phyloP scores from a whole-genome alignment of 352 stramenopile species.

The Peronospora farinosa region DNA sequence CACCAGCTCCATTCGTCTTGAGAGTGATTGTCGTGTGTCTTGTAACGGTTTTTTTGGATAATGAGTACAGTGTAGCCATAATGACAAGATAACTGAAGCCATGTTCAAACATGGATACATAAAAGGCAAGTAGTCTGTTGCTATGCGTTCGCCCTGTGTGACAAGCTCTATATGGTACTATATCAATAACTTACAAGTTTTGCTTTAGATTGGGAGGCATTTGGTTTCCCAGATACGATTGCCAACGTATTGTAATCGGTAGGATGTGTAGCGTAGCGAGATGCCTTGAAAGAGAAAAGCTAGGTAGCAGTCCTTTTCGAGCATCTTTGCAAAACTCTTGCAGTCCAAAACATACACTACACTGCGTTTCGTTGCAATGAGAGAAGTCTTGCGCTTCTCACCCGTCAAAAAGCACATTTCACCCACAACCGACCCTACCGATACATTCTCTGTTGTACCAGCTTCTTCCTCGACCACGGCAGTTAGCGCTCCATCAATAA shows the following conservation, averaged over 20 bases:
- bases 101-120: no score
- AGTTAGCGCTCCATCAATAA: constrained; percentile 56
- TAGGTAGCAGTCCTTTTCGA: constrained; percentile 48
- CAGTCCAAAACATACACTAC: constrained; percentile 65
- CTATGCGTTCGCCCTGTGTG: no score
- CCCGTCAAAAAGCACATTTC: constrained; percentile 75
- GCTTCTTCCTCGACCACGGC: constrained; percentile 76
- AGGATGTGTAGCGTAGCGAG: constrained; percentile 66
- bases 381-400: constrained; percentile 76
- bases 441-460: constrained; percentile 65
- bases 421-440: constrained; percentile 63
- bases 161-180: no score
- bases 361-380: constrained; percentile 48
- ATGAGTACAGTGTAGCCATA: constrained; percentile 4
- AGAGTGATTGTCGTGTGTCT: no score
- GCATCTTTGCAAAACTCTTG: constrained; percentile 57
- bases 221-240: constrained; percentile 85
- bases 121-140: no score
- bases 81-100: no score
- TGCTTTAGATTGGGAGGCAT: constrained; percentile 58
- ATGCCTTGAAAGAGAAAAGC: constrained; percentile 75
- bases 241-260: constrained; percentile 71
- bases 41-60: constrained; percentile 1
- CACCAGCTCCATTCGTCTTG: constrained; percentile 33
- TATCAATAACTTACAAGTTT: not conserved